These are phyloP conservation scores for Backusella sp. DNA, from an alignment of 192 early-diverging fungal genomes.

Conservation along the genomic window DNA sequence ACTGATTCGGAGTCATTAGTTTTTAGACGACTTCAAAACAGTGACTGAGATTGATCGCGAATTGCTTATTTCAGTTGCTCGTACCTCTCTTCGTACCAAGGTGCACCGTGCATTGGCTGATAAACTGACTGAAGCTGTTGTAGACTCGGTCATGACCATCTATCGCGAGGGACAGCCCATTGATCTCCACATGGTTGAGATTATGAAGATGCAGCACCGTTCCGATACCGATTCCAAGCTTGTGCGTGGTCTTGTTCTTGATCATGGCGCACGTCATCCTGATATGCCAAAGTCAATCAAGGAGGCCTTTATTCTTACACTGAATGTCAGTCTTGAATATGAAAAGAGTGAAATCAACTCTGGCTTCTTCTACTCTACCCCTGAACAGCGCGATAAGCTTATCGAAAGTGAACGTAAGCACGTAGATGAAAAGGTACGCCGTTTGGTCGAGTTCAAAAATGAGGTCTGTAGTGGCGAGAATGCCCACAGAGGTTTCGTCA, in stretches of 20 bases:
- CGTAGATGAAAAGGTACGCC: slow-evolving; percentile 91
- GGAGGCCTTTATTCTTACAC: slow-evolving; percentile 90
- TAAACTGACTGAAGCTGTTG: slow-evolving; percentile 91
- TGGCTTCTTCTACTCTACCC: slow-evolving; percentile 96
- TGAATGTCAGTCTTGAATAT: slow-evolving; percentile 98
- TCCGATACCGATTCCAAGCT: slow-evolving; percentile 91
- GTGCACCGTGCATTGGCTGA: slow-evolving; percentile 87
- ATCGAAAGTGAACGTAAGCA: slow-evolving; percentile 96
- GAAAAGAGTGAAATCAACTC: slow-evolving; percentile 99
- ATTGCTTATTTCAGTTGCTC: slow-evolving; percentile 83
- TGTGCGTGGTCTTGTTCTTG: slow-evolving; percentile 93
- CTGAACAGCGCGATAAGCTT: slow-evolving; percentile 98
- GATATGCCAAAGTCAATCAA: slow-evolving; percentile 97
- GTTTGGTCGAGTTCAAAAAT: slow-evolving; percentile 97
- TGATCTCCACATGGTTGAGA: slow-evolving; percentile 99
- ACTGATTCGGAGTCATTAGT: slow-evolving; percentile 43
- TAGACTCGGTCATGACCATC: slow-evolving; percentile 93
- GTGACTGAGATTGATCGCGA: slow-evolving; percentile 82
- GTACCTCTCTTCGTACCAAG: slow-evolving; percentile 96
- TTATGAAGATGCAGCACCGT: slow-evolving; percentile 99
- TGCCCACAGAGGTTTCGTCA: slow-evolving; percentile 86
- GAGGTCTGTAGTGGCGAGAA: slow-evolving; percentile 78
- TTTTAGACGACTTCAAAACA: slow-evolving; percentile 86
- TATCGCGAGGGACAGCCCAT: slow-evolving; percentile 80
- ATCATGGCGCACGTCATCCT: slow-evolving; percentile 98